These are phyloP conservation scores for Aurinia saxatilis DNA, from an alignment of 345 rosid species.

Conservation along the genomic window DNA sequence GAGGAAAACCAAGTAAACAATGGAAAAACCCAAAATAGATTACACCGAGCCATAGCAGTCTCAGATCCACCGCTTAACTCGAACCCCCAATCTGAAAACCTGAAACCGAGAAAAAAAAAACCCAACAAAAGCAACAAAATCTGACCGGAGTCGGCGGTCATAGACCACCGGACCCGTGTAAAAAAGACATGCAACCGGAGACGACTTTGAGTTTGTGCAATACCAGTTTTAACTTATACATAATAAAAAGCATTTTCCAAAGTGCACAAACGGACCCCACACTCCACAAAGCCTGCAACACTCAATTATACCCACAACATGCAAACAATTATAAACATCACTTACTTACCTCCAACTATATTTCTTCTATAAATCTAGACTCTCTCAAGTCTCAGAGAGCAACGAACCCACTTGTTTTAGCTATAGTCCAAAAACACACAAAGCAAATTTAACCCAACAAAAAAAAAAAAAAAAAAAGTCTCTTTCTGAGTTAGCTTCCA, in stretches of 20 bases:
- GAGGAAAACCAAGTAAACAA: too few species aligned
- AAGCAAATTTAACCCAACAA: too few species aligned
- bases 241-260: not conserved
- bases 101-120: too few species aligned
- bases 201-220: too few species aligned
- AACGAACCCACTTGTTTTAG: constrained; percentile 4
- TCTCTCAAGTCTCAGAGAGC: constrained; percentile 15
- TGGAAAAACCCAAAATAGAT: too few species aligned
- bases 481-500: constrained; percentile 7
- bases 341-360: constrained; percentile 6
- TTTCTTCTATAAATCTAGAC: constrained; percentile 21
- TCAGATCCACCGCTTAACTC: too few species aligned
- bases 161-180: too few species aligned
- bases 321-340: constrained; percentile 28
- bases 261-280: constrained; percentile 22
- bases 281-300: constrained; percentile 25
- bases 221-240: not conserved
- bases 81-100: too few species aligned
- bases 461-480: not conserved
- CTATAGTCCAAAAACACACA: constrained; percentile 1
- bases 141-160: too few species aligned
- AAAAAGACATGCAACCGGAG: too few species aligned
- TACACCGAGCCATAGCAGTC: too few species aligned
- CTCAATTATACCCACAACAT: constrained; percentile 26
- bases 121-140: too few species aligned